Conservation (phyloP, 768 basidiomycete genomes). For the Myochromella boudieri region DNA sequence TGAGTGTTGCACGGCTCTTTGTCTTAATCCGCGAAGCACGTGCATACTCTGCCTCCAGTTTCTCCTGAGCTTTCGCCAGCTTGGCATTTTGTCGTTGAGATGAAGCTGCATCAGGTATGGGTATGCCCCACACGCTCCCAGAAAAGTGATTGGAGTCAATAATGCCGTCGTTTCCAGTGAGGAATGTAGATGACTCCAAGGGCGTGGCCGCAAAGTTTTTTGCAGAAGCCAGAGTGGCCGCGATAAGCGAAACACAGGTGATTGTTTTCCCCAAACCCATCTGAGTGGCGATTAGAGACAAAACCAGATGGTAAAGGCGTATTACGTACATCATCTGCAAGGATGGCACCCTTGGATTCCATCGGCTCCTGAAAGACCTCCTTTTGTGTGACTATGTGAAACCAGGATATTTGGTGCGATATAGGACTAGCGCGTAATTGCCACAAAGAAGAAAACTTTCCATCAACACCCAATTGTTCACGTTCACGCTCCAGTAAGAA, state of each 20-base stretch:
- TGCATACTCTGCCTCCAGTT: slow-evolving; percentile 65
- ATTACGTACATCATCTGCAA: slow-evolving; percentile 90
- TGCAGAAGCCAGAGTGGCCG: slow-evolving; percentile 76
- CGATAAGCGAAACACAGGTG: slow-evolving; percentile 91
- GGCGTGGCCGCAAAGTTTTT: slow-evolving; percentile 60
- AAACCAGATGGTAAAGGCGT: slow-evolving; percentile 11
- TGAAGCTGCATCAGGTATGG: slow-evolving; percentile 36
- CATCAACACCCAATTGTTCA: slow-evolving; percentile 57
- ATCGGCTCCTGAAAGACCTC: slow-evolving; percentile 66
- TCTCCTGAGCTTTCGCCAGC: slow-evolving; percentile 65
- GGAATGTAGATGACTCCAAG: slow-evolving; percentile 43
- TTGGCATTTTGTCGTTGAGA: slow-evolving; percentile 64
- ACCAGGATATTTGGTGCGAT: slow-evolving; percentile 56
- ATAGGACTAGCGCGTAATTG: slow-evolving; percentile 52
- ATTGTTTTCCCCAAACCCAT: slow-evolving; percentile 99
- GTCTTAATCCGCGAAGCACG: slow-evolving; percentile 77
- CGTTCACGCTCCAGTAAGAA: slow-evolving; percentile 90
- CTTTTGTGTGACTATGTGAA: slow-evolving; percentile 81
- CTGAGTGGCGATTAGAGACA: slow-evolving; percentile 37
- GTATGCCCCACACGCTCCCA: slow-evolving; percentile 87
- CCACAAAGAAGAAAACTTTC: slow-evolving; percentile 73
- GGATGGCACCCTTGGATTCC: slow-evolving; percentile 83
- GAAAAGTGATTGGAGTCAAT: slow-evolving; percentile 62
- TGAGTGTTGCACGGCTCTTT: slow-evolving; percentile 88
- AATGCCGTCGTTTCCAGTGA: slow-evolving; percentile 25